Evolutionary conservation across 805 yeast species (phyloP), one percentile per base, ranked within the genome.

Genomic region (Tanozyma kutaoensis): DNA sequence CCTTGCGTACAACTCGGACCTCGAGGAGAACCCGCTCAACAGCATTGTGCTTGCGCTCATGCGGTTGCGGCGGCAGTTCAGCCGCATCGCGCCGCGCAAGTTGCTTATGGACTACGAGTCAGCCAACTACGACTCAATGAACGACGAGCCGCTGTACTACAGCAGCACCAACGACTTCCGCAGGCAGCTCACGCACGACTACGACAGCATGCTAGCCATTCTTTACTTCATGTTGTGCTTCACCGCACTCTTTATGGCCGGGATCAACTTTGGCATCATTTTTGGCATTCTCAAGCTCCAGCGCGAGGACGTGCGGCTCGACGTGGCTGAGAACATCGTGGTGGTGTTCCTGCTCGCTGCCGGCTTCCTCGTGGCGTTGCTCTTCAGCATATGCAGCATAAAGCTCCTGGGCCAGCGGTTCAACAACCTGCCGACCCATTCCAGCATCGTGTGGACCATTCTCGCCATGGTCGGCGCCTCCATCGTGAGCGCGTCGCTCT

Each of bases 251-350:
- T 56, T 58, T 35, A 46, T 58, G 14, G 46, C 58, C 5, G 60
- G 62, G 7, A 46, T 58, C 12, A 58, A 54, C 29, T 37, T 56
- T 15, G 66, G 65, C 5, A 55, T 58, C 19, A 43, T 58, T 8
- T 53, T 49, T 33, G 46, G 55, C 12, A 41, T 58, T 12, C 34
- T 42, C 24, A 38, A 43, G 18, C 34, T 45, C 14, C 40, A 44
- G 12, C 35, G 36, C n/a, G 39, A 36, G 6, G 40, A 39, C 18
- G 33, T 50, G 8, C 40, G 40, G 27, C 47, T 56, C 27, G 31
- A 36, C 14, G 25, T 54, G 10, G 24, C 37, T 20, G 47, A 55
- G 29, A 59, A 58, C 31, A 32, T 52, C 8, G 43, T 57, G 42
- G 43, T 58, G 27, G 36, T 56, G 16, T 27, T 49, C 6, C 33